These are phyloP conservation scores for Xanthoceras sorbifolium DNA, from an alignment of 345 rosid genomes.

Conservation along the genomic window DNA sequence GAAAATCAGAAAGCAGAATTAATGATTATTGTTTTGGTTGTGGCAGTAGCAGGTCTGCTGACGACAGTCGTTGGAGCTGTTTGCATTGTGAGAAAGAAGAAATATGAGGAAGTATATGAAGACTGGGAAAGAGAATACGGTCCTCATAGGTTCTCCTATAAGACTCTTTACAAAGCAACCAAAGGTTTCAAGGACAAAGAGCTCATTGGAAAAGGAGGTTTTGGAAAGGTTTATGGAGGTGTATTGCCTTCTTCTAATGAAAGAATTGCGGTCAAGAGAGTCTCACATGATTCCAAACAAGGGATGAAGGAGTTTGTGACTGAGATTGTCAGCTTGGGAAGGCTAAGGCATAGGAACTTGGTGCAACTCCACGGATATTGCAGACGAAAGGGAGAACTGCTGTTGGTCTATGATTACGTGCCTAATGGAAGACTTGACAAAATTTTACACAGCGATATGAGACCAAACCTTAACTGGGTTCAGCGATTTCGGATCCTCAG, in stretches of 20 bases:
- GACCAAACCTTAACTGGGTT: slow-evolving; percentile 29
- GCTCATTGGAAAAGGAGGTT: slow-evolving; percentile 53
- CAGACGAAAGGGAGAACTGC: slow-evolving; percentile 37
- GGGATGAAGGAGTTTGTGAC: slow-evolving; percentile 45
- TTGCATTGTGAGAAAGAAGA: slow-evolving; percentile 37
- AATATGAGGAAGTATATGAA: slow-evolving; percentile 57
- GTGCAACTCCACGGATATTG: slow-evolving; percentile 50
- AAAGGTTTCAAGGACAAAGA: slow-evolving; percentile 58
- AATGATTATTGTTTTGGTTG: slow-evolving; percentile 23
- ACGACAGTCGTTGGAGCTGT: slow-evolving; percentile 22
- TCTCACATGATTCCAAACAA: slow-evolving; percentile 47
- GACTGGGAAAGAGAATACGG: slow-evolving; percentile 67
- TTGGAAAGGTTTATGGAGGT: slow-evolving; percentile 60
- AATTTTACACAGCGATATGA: slow-evolving; percentile 22
- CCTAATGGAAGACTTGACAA: slow-evolving; percentile 46
- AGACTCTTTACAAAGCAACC: slow-evolving; percentile 54
- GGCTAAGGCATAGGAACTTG: slow-evolving; percentile 38
- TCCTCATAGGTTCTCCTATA: slow-evolving; percentile 57
- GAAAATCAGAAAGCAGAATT: background rate
- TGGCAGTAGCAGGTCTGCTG: slow-evolving; percentile 18
- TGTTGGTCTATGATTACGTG: slow-evolving; percentile 53
- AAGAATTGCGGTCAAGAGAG: slow-evolving; percentile 57
- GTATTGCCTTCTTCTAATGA: slow-evolving; percentile 38
- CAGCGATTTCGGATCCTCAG: slow-evolving; percentile 45
- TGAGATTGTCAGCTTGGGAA: slow-evolving; percentile 28